Base-by-base conservation (phyloP, 441 rosid genomes). In the Rhodomyrtus psidioides region DNA sequence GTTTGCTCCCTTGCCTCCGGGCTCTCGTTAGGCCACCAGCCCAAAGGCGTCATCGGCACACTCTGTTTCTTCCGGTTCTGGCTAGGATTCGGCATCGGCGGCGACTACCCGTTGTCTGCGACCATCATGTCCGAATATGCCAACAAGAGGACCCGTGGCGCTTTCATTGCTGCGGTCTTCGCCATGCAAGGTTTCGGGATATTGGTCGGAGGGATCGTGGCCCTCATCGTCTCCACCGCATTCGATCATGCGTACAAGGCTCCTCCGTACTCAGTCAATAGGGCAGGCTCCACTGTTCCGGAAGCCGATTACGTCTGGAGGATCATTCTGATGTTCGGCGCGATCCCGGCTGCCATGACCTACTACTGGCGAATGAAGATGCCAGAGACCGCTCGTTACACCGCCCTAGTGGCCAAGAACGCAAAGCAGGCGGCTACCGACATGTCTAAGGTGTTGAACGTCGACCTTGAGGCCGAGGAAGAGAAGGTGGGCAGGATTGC, bases 311-410 rank as follows among this genome's bases (percentile, higher is more conserved):
- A 53, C 60, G 12, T 82, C 15, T 82, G 74, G 75, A 53, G 85
- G 34, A 65, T 84, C 82, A 84, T 84, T 49, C 19, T 84, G 42
- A 84, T 84, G 86, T 26, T 65, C 1, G 86, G 86, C 3, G 86
- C 86, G 1, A 13, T 84, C n/a, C 86, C 86, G 19, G 86, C 86
- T 27, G 81, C 12, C 17, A 17, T 84, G 46, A 84, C 86, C 30
- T 84, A 53, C 86, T 84, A 84, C 58, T 84, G 86, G 86, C 55
- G 86, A 24, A 58, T 84, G 86, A 84, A 84, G 86, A 84, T 84
- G 86, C 86, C 86, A 2, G 86, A 84, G 34, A 84, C 86, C 21
- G 86, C 86, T 53, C 86, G 86, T 44, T 84, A 84, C 82, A 84
- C 86, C 7, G 86, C 86, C 34, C 86, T 84, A 0, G 86, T 84